Evolutionary conservation across 2,329 filamentous ascomycete genomes (phyloP).

Genomic region (Fusarium stilboides): DNA sequence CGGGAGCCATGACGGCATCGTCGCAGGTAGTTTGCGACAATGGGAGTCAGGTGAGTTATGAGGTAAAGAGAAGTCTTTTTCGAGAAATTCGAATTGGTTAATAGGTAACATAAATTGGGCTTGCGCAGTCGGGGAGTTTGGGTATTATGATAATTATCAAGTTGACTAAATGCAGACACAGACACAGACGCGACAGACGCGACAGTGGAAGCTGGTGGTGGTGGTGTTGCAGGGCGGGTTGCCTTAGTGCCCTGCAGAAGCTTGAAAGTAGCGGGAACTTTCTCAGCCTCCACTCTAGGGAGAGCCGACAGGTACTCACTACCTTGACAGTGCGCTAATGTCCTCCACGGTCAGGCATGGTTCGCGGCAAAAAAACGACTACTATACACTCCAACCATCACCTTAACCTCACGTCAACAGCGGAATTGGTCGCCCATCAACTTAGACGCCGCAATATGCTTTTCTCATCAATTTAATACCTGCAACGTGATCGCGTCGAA

Average conservation of each 20-base stretch:
- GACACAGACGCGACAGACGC: slow-evolving; percentile 49
- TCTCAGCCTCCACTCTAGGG: neutral
- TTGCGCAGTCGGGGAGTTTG: slow-evolving; percentile 1
- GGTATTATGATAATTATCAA: slow-evolving; percentile 27
- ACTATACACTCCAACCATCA: slow-evolving; percentile 54
- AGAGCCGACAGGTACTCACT: slow-evolving; percentile 40
- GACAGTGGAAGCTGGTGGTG: slow-evolving; percentile 44
- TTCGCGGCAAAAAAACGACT: slow-evolving; percentile 57
- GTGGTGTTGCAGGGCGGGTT: slow-evolving; percentile 37
- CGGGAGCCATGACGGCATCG: slow-evolving; percentile 71
- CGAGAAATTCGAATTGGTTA: neutral
- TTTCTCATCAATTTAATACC: slow-evolving; percentile 61
- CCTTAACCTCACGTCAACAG: slow-evolving; percentile 49
- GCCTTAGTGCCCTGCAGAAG: slow-evolving; percentile 29
- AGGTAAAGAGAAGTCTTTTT: neutral
- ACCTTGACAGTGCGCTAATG: slow-evolving; percentile 45
- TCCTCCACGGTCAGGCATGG: slow-evolving; percentile 36
- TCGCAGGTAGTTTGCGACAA: slow-evolving; percentile 49
- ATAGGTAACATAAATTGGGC: neutral
- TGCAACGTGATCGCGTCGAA: slow-evolving; percentile 60
- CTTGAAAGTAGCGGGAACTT: slow-evolving; percentile 44
- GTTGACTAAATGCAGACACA: slow-evolving; percentile 28
- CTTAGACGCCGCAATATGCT: slow-evolving; percentile 58
- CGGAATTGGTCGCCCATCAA: slow-evolving; percentile 57
- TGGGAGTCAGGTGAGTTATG: neutral